Base-by-base conservation (phyloP, 345 rosid species). In the Gossypium bickii region DNA sequence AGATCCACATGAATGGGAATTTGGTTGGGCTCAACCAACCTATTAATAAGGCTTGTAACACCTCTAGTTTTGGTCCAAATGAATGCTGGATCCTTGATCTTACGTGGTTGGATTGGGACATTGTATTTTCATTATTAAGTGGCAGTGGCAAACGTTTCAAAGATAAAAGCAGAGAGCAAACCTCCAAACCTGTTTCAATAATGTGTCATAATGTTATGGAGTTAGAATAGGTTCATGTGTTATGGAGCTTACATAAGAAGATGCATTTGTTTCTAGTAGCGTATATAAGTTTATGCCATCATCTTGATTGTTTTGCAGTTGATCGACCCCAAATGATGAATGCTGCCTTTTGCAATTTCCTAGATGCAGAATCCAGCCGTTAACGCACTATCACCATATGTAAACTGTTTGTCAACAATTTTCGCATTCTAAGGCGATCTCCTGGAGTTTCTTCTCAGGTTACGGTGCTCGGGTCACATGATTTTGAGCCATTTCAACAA, bases 391-490 rank as follows among this genome's bases (percentile, higher is more conserved):
- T 53, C 24, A 2, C 18, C 45, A 70, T 53, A 56, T 71, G 34
- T 10, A 18, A 16, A 18, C 25, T 71, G 52, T 55, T 41, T 71
- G 18, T 34, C 74, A 38, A 18, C 61, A 71, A 56, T 15, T 71
- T 55, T 61, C 34, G 22, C 11, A n/a, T n/a, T 15, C 41, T 12
- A 20, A 22, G 53, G 22, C 29, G 24, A 29, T 29, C 62, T 70
- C 16, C 25, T 17, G 11, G 45, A 9, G 10, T 16, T 56, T 38
- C 17, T 43, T 41, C 53, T 16, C 16, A 20, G 24, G 2, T 71
- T 65, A 56, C n/a, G 69, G 66, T 78, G 69, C 64, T 25, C 17
- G 59, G 59, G 17, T 72, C 71, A 41, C 51, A 45, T 20, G 13
- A 10, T 56, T 18, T 56, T 2, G 60, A 20, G 25, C 25, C 53